Evolutionary conservation across 2,329 filamentous ascomycete species (phyloP), one percentile per base, ranked within the genome.

Genomic region (Talaromyces sp.): DNA sequence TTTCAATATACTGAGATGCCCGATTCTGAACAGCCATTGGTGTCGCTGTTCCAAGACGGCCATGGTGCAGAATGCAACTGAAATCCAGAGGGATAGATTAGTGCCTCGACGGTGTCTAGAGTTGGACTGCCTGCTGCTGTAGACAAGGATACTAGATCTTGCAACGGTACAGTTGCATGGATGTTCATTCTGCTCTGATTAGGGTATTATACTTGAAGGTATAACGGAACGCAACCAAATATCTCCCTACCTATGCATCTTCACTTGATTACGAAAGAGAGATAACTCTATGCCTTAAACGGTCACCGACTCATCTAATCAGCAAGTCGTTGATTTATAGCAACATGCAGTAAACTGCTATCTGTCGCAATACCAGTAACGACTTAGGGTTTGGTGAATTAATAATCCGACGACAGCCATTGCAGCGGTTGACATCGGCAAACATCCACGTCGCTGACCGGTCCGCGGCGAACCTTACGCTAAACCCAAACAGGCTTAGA

Each of bases 401-500:
- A 89, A 70, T 61, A 89, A 84, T 0, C 83, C 85, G 72, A 87
- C 88, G 68, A 50, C 63, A 1, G 59, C 33, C 15, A 68, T 66
- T 61, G 43, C 15, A 43, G 52, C 33, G 33, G 31, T 22, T 56
- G n/a, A 56, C 52, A 39, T 54, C 57, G 63, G 62, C 41, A 49
- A 59, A 64, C 31, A 15, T 39, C 17, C 13, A 27, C 9, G 17
- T 56, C 37, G 2, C 10, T 45, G 54, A 45, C 64, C 64, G 61
- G 61, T 63, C 61, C 64, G 61, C 61, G 61, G 61, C 64, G 61
- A 63, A 63, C 45, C 35, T 9, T 3, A 39, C 19, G 37, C 61
- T 66, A 66, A 31, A 13, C 64, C 43, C 1, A 8, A n/a, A 11
- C 1, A 0, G 31, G 47, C 15, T 47, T 66, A 63, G 56, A 22